Evolutionary conservation across 345 rosid genomes (phyloP), one percentile per base, ranked within the genome.

Genomic region (Hevea brasiliensis): DNA sequence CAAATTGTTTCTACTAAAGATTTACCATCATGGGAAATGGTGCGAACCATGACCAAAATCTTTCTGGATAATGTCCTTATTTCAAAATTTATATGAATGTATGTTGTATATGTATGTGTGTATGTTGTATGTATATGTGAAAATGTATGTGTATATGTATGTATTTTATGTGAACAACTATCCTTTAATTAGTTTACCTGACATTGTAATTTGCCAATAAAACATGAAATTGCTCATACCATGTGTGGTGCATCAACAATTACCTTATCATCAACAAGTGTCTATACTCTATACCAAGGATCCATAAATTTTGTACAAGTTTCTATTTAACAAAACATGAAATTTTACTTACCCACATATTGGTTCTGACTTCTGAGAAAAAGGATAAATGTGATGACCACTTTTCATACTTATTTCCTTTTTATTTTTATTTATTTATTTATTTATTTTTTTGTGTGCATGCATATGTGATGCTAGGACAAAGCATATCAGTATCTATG

Each of bases 401-500:
- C 24, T 51, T 13, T 45, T 7, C 35, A 18, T 70, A 68, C 12
- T 47, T 24, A 15, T 64, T 75, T 64, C 23, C 18, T 6, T 29
- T 66, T 24, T 45, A n/a, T n/a, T n/a, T n/a, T n/a, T 4, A 32
- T 4, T 4, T 32, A 32, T 1, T 32, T 32, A 1, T 32, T 32
- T 4, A 1, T 32, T 24, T 13, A 44, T 59, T 50, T 60, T 74
- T 10, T 24, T 48, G 58, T 55, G 0, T 50, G 15, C 24, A 12
- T 24, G 62, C 71, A 26, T 69, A 41, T 58, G 73, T 77, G 70
- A 63, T 67, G 72, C 78, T 68, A 87, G 88, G 88, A 85, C 68
- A 69, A 61, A 61, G 85, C 83, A 35, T 86, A 55, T 82, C 81
- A 76, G 62, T 86, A 79, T 74, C 17, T 87, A 23, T 87, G 90